Percentiles rank a stretch among this genome's conserved stretches.
Conservation (phyloP, 345 rosid genomes). For the Capsella bursapastoris region DNA sequence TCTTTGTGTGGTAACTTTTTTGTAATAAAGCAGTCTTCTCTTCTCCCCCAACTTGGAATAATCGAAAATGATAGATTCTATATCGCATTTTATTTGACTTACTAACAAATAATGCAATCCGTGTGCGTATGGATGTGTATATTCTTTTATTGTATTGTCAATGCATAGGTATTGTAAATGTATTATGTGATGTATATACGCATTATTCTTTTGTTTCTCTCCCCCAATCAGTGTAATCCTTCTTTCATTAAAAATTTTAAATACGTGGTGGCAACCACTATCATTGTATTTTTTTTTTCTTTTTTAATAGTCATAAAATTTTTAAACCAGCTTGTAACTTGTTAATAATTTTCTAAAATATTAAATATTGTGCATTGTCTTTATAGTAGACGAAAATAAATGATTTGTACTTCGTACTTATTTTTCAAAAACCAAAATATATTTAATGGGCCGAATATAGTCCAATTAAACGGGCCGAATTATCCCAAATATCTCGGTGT, state of each 20-base stretch:
- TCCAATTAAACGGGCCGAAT: not conserved
- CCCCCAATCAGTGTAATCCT: not conserved
- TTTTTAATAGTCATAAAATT: not conserved
- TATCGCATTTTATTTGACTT: not conserved
- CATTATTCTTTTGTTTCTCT: not conserved
- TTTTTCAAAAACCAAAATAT: not conserved
- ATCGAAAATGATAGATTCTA: not conserved
- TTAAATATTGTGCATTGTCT: too few relatives aligned
- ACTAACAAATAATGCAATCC: slow-evolving; percentile 15
- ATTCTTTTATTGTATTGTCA: not conserved
- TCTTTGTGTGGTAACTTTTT: not conserved
- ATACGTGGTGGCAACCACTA: not conserved
- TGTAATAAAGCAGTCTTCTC: not conserved
- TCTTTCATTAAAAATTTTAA: not conserved
- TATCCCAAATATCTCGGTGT: not conserved
- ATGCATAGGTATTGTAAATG: not conserved
- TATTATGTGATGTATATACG: not conserved
- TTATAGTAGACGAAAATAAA: too few relatives aligned
- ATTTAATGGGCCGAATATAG: not conserved
- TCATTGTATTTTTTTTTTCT: not conserved
- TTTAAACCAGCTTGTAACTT: not conserved
- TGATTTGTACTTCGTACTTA: too few relatives aligned
- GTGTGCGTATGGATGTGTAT: slow-evolving; percentile 18
- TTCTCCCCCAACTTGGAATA: slow-evolving; percentile 20
- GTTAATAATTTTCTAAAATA: too few relatives aligned